Evolutionary conservation across 495 filamentous ascomycete genomes (phyloP), one percentile per base, ranked within the genome.

Genomic region (Pyrenopolyporus hunteri): DNA sequence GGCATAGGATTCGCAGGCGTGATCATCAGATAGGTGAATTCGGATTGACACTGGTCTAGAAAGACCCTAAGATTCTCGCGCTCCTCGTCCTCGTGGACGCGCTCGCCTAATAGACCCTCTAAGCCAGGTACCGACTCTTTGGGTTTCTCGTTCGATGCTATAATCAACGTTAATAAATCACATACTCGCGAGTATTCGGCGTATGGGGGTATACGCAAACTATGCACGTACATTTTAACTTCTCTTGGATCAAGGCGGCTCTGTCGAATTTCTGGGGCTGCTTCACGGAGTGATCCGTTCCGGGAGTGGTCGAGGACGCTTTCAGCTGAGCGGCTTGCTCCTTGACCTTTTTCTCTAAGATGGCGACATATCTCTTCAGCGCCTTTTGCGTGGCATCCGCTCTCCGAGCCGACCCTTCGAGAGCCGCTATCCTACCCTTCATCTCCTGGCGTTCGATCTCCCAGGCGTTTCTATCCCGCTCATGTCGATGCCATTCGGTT

Each of bases 361-460:
- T 89, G 36, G 87, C 81, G 50, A 98, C 89, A 72, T 96, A 93
- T 75, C 91, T 92, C 59, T 89, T 89, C 40, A 97, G 76, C 10
- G 89, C 89, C 73, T 93, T 93, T 51, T 96, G 91, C 56, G 92
- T 78, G 54, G 89, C 87, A 74, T 95, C 95, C 43, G 88, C 86
- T 45, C 90, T 90, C 43, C 93, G 82, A 16, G 88, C 82, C 46
- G 95, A 91, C 51, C 94, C 94, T 71, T 98, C 94, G 59, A 97
- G 81, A 68, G 89, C 87, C n/a, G 93, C 94, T 76, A 98, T 97
- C 72, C 93, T 87, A 60, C 90, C 92, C 76, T 97, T 98, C 94
- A 98, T 98, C 80, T 98, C 94, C 57, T 95, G 94, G 70, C 91
- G 87, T 76, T 98, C 94, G 71, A 98, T 98, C 70, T 98, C 94